These are phyloP conservation scores for Heterobasidion irregulare DNA, from an alignment of 1,284 basidiomycete species.

Conservation along the genomic window DNA sequence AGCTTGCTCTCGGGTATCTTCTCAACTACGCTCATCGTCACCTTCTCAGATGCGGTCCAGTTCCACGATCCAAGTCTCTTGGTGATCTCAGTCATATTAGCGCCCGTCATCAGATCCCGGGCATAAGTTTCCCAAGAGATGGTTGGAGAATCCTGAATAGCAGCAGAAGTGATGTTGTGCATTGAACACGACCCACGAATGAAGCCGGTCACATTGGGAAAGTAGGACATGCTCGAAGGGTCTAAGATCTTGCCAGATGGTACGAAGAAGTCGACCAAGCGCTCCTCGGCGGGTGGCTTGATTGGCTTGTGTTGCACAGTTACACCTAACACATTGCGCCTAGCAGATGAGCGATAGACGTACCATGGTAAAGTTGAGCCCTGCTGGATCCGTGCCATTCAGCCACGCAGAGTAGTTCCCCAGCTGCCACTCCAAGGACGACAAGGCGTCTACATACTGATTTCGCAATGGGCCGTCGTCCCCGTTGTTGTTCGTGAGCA, in stretches of 20 bases:
- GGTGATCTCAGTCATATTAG: conserved; percentile 41
- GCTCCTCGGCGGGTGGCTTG: conserved; percentile 32
- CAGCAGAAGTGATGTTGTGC: conserved; percentile 52
- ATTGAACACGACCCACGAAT: conserved; percentile 53
- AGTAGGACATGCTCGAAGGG: conserved; percentile 48
- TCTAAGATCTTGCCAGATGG: conserved; percentile 37
- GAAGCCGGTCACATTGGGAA: conserved; percentile 69
- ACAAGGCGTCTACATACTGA: conserved; percentile 56
- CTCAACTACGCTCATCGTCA: conserved; percentile 60
- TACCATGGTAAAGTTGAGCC: conserved; percentile 56
- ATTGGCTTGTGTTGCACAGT: conserved; percentile 33
- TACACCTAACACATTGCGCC: conserved; percentile 1
- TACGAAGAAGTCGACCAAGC: conserved; percentile 44
- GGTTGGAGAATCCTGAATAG: conserved; percentile 16
- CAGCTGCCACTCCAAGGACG: conserved; percentile 46
- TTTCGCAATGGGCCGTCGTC: conserved; percentile 55
- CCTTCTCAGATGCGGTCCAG: conserved; percentile 54
- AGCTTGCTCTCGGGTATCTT: conserved; percentile 30
- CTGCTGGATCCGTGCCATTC: conserved; percentile 44
- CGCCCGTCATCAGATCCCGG: conserved; percentile 34
- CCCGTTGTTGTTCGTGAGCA: conserved; percentile 59
- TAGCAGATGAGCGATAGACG: conserved; percentile 17
- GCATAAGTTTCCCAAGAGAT: conserved; percentile 42
- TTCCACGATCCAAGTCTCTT: conserved; percentile 52
- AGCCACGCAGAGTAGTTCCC: conserved; percentile 71